Conservation (phyloP, 257 asterid species). For the Plectranthus barbatus region DNA sequence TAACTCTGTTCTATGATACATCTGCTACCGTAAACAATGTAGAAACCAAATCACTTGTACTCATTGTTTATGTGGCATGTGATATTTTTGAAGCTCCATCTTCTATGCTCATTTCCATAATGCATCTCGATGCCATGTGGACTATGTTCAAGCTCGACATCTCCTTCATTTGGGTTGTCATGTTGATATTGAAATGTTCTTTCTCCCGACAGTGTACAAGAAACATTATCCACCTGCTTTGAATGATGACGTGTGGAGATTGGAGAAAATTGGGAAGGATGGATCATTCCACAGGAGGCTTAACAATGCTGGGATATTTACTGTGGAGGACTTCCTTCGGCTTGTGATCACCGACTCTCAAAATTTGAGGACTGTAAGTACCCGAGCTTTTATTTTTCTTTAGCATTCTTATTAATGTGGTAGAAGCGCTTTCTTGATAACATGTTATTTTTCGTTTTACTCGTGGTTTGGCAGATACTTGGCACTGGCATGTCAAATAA, state of each 20-base stretch:
- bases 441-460: background rate
- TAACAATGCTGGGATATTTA: constrained; percentile 62
- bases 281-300: constrained; percentile 98
- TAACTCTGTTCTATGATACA: background rate
- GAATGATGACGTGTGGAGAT: constrained; percentile 93
- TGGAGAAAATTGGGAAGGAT: constrained; percentile 99
- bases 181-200: background rate
- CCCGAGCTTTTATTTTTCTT: background rate
- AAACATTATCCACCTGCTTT: constrained; percentile 95
- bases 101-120: background rate
- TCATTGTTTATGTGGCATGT: too few relatives aligned
- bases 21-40: too few relatives aligned
- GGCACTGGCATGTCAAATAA: constrained; percentile 99
- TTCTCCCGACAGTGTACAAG: constrained; percentile 70
- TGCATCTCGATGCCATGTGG: background rate
- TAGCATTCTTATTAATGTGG: background rate
- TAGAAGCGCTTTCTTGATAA: too few relatives aligned
- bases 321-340: constrained; percentile 87
- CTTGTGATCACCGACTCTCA: constrained; percentile 85
- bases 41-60: too few relatives aligned
- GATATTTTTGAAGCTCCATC: background rate
- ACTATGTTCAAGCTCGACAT: background rate
- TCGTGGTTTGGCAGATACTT: constrained; percentile 55
- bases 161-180: background rate
- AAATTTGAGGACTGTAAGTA: constrained; percentile 76